These are phyloP conservation scores for Rhodosporidiobolus sp. DNA, from an alignment of 768 basidiomycete genomes.

Conservation along the genomic window DNA sequence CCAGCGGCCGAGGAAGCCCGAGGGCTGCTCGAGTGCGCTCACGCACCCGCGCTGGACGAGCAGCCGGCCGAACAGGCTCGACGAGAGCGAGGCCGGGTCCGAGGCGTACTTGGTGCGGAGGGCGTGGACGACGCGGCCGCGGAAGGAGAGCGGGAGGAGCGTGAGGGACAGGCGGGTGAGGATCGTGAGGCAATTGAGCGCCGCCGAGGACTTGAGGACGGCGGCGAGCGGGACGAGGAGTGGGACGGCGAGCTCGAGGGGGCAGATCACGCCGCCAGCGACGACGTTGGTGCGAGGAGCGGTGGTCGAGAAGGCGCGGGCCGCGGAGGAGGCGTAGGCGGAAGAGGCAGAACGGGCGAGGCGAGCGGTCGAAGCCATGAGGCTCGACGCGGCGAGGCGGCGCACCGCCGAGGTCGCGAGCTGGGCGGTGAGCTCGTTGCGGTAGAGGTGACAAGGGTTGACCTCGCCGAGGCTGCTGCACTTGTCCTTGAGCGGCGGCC, in stretches of 20 bases:
- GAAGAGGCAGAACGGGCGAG: neutral
- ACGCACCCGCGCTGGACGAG: neutral
- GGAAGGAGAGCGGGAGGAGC: constrained; percentile 36
- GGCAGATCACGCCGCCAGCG: neutral
- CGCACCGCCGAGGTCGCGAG: neutral
- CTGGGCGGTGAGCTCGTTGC: neutral
- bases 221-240: constrained; percentile 31
- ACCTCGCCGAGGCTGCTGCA: neutral
- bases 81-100: constrained; percentile 27
- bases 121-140: constrained; percentile 22
- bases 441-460: neutral
- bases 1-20: constrained; percentile 17
- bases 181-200: constrained; percentile 25
- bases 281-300: neutral
- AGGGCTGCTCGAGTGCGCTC: constrained; percentile 5
- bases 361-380: neutral
- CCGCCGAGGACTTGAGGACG: constrained; percentile 33
- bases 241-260: constrained; percentile 13
- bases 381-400: neutral
- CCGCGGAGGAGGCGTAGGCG: neutral
- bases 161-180: constrained; percentile 35
- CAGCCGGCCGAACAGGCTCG: constrained; percentile 9
- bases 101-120: constrained; percentile 10
- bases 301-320: constrained; percentile 13
- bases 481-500: neutral